Evolutionary conservation across 306 rosid genomes (phyloP).

Genomic region (Dalbergia cultrata): DNA sequence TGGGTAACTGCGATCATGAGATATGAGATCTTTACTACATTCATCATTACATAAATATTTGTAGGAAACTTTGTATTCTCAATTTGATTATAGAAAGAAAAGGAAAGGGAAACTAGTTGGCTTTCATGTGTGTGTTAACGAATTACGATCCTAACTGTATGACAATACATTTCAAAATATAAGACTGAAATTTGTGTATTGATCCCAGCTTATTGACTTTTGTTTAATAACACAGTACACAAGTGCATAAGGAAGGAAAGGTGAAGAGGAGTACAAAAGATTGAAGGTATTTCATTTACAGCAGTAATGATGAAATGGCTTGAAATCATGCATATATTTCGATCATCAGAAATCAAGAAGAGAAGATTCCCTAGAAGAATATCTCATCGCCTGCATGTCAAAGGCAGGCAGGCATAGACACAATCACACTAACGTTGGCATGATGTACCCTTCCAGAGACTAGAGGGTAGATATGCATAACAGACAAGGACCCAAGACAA

Average conservation of each 20-base stretch:
- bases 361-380: conserved; percentile 19
- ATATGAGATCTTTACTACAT: not conserved
- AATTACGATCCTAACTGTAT: conserved; percentile 6
- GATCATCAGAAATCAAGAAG: conserved; percentile 10
- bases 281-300: conserved; percentile 13
- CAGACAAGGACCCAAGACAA: not conserved
- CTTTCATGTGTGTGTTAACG: not conserved
- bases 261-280: conserved; percentile 7
- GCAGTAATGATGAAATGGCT: not conserved
- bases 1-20: conserved; percentile 23
- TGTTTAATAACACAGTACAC: not conserved
- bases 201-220: conserved; percentile 26
- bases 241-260: conserved; percentile 1
- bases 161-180: not conserved
- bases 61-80: not conserved
- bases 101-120: not conserved
- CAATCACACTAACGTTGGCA: conserved; percentile 22
- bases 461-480: not conserved
- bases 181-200: not conserved
- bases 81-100: not conserved
- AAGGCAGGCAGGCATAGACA: not conserved
- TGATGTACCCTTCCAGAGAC: conserved; percentile 17
- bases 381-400: not conserved
- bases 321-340: conserved; percentile 21
- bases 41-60: not conserved